Percentiles rank a stretch among this genome's conserved stretches.
Conservation (phyloP, 208 protist genomes). For the Crithidia mellificae region DNA sequence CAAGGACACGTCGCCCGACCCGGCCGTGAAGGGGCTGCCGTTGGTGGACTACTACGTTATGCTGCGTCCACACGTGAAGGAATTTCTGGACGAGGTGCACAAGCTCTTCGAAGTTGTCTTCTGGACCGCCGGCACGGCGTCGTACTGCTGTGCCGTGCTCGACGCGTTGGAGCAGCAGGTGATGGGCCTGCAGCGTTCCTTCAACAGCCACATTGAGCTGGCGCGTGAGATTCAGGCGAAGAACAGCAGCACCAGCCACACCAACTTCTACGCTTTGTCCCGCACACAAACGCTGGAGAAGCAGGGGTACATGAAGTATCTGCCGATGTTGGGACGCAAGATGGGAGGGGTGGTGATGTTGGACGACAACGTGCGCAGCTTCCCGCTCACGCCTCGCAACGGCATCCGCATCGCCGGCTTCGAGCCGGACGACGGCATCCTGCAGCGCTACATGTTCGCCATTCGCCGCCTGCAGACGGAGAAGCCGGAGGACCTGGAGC, state of each 20-base stretch:
- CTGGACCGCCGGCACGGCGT: slow-evolving; percentile 84
- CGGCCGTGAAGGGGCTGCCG: slow-evolving; percentile 18
- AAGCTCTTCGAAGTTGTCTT: slow-evolving; percentile 87
- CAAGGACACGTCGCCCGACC: slow-evolving; percentile 20
- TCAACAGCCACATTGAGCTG: slow-evolving; percentile 69
- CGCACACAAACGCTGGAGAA: slow-evolving; percentile 77
- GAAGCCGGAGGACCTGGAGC: slow-evolving; percentile 28
- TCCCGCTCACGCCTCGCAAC: slow-evolving; percentile 82
- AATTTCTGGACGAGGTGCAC: slow-evolving; percentile 76
- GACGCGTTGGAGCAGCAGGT: slow-evolving; percentile 80
- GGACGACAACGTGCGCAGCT: slow-evolving; percentile 89
- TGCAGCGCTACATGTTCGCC: slow-evolving; percentile 54
- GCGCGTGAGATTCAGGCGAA: slow-evolving; percentile 29
- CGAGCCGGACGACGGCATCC: slow-evolving; percentile 45
- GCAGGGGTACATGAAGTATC: slow-evolving; percentile 86
- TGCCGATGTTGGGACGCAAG: slow-evolving; percentile 83
- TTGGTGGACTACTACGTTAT: slow-evolving; percentile 52
- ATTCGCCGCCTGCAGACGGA: slow-evolving; percentile 24
- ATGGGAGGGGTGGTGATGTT: slow-evolving; percentile 70
- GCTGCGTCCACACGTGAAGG: slow-evolving; percentile 66
- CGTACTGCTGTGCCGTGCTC: slow-evolving; percentile 81
- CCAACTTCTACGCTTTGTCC: slow-evolving; percentile 86
- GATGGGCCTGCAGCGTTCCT: slow-evolving; percentile 66
- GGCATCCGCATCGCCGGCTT: slow-evolving; percentile 74
- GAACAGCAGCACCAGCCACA: slow-evolving; percentile 49